Evolutionary conservation across 352 stramenopile species (phyloP).

Genomic region (Phytopythium kandeliae): DNA sequence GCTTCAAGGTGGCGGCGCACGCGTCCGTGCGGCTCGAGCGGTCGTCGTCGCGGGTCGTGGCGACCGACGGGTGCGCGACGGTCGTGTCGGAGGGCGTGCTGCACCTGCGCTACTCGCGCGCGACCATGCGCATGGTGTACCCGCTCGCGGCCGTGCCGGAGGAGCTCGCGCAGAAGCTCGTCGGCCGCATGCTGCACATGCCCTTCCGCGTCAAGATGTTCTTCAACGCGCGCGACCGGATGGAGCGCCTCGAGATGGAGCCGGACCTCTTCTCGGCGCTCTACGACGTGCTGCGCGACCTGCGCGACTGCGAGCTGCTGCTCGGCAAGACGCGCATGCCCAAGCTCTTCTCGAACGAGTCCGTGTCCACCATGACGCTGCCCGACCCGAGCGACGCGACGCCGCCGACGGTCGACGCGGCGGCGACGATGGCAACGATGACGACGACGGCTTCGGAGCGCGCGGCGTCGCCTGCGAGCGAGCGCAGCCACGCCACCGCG

Average conservation of each 20-base stretch:
- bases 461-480: no score
- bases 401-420: no score
- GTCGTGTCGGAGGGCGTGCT: slow-evolving; percentile 23
- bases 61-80: slow-evolving; percentile 15
- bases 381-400: not conserved
- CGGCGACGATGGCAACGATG: no score
- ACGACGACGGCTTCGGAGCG: not conserved
- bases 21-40: slow-evolving; percentile 23
- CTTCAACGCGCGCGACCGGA: slow-evolving; percentile 24
- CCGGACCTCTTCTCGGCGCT: slow-evolving; percentile 30
- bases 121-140: slow-evolving; percentile 43
- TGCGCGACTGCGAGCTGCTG: slow-evolving; percentile 32
- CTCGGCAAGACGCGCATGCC: slow-evolving; percentile 9
- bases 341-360: not conserved
- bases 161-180: slow-evolving; percentile 33
- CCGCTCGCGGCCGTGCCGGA: slow-evolving; percentile 26
- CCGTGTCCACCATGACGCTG: not conserved
- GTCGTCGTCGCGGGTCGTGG: slow-evolving; percentile 16
- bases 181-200: slow-evolving; percentile 37
- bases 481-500: not conserved
- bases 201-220: slow-evolving; percentile 35
- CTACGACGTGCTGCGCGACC: slow-evolving; percentile 25
- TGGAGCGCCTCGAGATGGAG: slow-evolving; percentile 25
- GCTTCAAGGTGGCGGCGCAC: slow-evolving; percentile 25
- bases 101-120: slow-evolving; percentile 38